Conservation (phyloP, 176 grass and related monocot species). For the Carex kokanica region DNA sequence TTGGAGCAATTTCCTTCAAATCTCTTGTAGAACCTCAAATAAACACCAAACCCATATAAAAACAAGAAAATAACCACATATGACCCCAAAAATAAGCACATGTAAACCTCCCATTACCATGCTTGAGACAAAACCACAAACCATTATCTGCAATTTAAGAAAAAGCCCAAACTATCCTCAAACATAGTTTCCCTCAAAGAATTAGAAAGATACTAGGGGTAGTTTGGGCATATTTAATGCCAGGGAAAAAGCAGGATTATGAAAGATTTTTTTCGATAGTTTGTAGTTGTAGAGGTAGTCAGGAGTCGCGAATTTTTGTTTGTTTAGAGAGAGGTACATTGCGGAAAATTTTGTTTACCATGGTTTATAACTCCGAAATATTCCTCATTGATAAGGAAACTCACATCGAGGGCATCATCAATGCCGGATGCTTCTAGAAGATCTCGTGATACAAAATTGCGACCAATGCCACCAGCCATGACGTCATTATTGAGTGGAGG, state of each 20-base stretch:
- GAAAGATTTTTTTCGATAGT: neutral
- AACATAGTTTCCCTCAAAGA: neutral
- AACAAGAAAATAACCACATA: neutral
- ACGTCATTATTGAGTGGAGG: slow-evolving; percentile 55
- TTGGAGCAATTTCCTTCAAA: neutral
- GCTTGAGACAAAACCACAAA: neutral
- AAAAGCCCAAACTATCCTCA: neutral
- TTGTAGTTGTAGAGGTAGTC: neutral
- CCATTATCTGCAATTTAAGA: neutral
- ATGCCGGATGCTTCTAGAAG: slow-evolving; percentile 54
- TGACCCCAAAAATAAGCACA: neutral
- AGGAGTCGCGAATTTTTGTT: neutral
- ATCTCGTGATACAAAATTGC: slow-evolving; percentile 45
- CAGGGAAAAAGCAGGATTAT: neutral
- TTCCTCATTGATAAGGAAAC: neutral
- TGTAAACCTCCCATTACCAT: neutral
- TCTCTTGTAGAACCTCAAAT: neutral
- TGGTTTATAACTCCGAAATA: neutral
- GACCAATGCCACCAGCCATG: slow-evolving; percentile 38
- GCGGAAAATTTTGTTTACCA: neutral
- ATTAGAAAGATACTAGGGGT: neutral
- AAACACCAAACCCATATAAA: neutral
- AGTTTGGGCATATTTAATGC: neutral
- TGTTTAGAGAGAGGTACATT: neutral
- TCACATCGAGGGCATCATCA: slow-evolving; percentile 50